phyloP scores from a whole-genome alignment of 2,329 filamentous ascomycete genomes.

The Fusarium concolor region DNA sequence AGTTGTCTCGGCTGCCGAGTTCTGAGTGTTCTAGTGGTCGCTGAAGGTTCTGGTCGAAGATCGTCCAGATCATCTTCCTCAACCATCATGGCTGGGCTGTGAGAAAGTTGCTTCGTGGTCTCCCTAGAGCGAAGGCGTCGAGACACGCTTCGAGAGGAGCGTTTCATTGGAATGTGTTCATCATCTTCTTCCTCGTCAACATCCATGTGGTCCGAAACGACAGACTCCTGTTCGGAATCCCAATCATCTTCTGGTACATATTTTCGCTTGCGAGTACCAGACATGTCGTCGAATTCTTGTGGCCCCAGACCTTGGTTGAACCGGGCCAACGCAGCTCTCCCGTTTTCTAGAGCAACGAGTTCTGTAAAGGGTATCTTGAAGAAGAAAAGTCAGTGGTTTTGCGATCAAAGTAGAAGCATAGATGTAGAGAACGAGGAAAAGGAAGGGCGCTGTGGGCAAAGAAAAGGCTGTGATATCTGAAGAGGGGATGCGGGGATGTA shows the following conservation, averaged over 20 bases:
- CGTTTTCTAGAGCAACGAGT: constrained; percentile 50
- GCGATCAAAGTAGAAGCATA: background rate
- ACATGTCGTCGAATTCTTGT: constrained; percentile 35
- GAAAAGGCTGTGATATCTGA: constrained; percentile 5
- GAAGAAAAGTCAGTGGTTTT: constrained; percentile 33
- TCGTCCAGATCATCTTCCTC: constrained; percentile 40
- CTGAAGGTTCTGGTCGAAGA: constrained; percentile 12
- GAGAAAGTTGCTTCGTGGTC: constrained; percentile 37
- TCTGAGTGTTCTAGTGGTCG: constrained; percentile 40
- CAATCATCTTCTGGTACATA: constrained; percentile 44
- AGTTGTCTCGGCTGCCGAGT: constrained; percentile 45
- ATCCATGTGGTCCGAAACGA: constrained; percentile 45
- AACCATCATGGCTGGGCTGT: constrained; percentile 18
- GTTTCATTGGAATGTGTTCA: constrained; percentile 17
- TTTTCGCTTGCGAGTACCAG: constrained; percentile 49
- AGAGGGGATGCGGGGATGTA: constrained; percentile 20
- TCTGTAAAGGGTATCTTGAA: constrained; percentile 49
- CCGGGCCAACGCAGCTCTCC: constrained; percentile 45
- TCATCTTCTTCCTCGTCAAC: constrained; percentile 44
- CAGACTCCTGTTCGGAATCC: constrained; percentile 43
- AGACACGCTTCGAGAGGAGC: constrained; percentile 13
- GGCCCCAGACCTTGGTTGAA: constrained; percentile 32
- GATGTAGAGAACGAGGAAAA: background rate
- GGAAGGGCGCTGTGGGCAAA: background rate
- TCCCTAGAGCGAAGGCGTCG: constrained; percentile 45